Evolutionary conservation across 345 rosid genomes (phyloP), one percentile per base, ranked within the genome.

Genomic region (Salix viminalis): DNA sequence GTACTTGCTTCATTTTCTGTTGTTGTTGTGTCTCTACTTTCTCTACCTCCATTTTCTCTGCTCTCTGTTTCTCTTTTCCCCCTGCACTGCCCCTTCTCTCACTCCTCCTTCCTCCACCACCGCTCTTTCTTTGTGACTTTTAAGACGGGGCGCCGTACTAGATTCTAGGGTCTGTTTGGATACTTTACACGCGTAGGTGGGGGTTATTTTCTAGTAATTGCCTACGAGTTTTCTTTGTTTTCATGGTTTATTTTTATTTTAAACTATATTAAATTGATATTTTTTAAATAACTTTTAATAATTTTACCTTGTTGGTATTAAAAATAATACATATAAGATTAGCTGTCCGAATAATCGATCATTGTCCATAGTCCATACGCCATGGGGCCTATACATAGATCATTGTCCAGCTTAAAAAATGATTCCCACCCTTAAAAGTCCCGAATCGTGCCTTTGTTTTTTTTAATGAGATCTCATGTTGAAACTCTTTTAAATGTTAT

Each of bases 1-100:
- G 95, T 42, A 96, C 97, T 80, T 89, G 94, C 87, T 92, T 90
- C 88, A 86, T 84, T 84, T 72, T 84, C 1, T 23, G 54, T 4
- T 41, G 73, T 62, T n/a, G 48, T 32, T 78, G 24, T 4, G 41
- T 24, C 46, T 39, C 71, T 66, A n/a, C 56, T 41, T 15, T 39
- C 11, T 2, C 41, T 19, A 54, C 56, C 68, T 65, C 37, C 39
- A 65, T 34, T 32, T 65, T 65, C 41, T 28, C 68, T 58, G 28
- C 62, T 54, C 61, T 10, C 2, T 56, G 62, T 9, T 23, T 56
- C 23, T 56, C 62, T 1, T 56, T 9, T 1, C 10, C 23, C 62
- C 13, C 50, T 44, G 16, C 50, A 44, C 50, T 44, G 52, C 41
- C n/a, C 26, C 52, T 46, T 5, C 18, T 69, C 8, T 37, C 30